A percentile compares a stretch with the other conserved stretches of the same genome.
These are phyloP conservation scores for Dendrocalamus latiflorus DNA, from an alignment of 202 grass and related monocot genomes.

Conservation along the genomic window DNA sequence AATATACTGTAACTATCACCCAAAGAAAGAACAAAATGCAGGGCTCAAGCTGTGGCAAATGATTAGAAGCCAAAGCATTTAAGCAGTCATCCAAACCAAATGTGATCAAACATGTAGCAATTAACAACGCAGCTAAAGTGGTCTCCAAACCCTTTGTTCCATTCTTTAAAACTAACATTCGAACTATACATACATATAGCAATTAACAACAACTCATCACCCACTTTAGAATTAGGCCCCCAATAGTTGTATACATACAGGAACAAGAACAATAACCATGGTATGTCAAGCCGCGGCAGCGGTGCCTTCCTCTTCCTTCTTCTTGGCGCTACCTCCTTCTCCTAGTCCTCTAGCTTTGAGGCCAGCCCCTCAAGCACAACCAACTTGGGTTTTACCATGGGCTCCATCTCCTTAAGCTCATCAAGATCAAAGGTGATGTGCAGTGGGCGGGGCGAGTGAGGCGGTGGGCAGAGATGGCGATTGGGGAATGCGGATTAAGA, in stretches of 20 bases:
- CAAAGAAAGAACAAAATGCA: too few species aligned
- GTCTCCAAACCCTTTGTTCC: not conserved
- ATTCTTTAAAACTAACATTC: too few species aligned
- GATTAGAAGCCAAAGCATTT: not conserved
- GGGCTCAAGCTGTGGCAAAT: not conserved
- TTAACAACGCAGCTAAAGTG: not conserved
- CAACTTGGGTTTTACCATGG: too few species aligned
- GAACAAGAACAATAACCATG: not conserved
- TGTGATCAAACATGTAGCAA: not conserved
- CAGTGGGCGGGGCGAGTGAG: too few species aligned
- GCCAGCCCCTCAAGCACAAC: too few species aligned
- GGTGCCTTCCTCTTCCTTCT: constrained; percentile 2
- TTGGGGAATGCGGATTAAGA: too few species aligned
- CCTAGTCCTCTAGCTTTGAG: too few species aligned
- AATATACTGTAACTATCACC: too few species aligned
- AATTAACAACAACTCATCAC: not conserved
- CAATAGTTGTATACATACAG: not conserved
- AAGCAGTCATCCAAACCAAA: not conserved
- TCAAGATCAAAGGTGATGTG: too few species aligned
- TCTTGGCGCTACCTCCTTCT: not conserved
- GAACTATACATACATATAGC: not conserved
- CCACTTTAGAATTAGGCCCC: not conserved
- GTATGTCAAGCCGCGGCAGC: not conserved
- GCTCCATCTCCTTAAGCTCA: too few species aligned
- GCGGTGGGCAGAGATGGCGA: too few species aligned